These are phyloP conservation scores for Wickerhamiella parazyma DNA, from an alignment of 805 yeast genomes.

Conservation along the genomic window DNA sequence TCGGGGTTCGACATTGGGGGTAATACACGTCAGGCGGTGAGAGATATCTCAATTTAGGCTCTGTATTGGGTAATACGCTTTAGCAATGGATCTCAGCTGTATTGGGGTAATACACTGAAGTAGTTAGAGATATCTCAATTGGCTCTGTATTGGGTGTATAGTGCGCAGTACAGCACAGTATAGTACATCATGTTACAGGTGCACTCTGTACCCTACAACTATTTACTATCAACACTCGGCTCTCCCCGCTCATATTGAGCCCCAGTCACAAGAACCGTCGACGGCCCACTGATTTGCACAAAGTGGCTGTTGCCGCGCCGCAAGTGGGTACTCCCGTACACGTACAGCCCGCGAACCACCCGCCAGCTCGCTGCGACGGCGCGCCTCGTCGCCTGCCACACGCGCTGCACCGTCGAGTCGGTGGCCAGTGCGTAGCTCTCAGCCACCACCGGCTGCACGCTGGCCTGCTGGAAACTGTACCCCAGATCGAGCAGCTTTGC, in stretches of 20 bases:
- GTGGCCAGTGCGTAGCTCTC: not conserved
- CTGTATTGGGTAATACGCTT: no score
- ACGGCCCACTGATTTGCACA: conserved; percentile 17
- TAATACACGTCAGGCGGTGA: no score
- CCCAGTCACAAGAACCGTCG: conserved; percentile 16
- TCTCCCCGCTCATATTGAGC: not conserved
- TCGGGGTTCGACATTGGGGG: no score
- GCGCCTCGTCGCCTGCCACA: not conserved
- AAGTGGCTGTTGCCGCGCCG: conserved; percentile 12
- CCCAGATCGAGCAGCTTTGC: conserved; percentile 4
- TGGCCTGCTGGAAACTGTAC: conserved; percentile 3
- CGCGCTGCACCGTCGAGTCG: conserved; percentile 1
- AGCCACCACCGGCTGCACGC: not conserved
- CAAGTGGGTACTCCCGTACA: not conserved
- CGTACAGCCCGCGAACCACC: not conserved
- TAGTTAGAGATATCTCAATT: no score
- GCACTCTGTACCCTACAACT: no score
- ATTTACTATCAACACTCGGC: no score
- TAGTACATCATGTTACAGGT: no score
- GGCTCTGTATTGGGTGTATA: no score
- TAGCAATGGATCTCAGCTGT: no score
- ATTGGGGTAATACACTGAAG: no score
- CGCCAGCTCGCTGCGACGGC: not conserved
- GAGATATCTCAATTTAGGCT: no score
- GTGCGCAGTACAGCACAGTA: no score